Evolutionary conservation across 495 filamentous ascomycete species (phyloP).

Genomic region (Talaromyces ruber): DNA sequence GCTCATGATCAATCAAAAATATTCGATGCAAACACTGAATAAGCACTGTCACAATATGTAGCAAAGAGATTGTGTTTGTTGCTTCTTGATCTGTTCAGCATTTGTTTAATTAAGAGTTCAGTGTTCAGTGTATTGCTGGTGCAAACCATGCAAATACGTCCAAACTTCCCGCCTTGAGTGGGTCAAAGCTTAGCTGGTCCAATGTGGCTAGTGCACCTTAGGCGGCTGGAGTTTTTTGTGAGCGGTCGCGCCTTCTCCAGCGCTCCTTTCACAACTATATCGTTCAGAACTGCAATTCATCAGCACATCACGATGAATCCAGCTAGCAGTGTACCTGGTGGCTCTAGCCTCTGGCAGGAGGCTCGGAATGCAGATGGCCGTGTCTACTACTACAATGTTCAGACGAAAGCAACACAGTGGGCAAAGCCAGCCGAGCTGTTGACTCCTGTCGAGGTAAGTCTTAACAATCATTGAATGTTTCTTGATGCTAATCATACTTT

Average conservation of each 20-base stretch:
- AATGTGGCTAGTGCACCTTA: neutral
- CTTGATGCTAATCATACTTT: conserved; percentile 6
- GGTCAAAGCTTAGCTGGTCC: neutral
- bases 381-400: conserved; percentile 86
- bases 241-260: neutral
- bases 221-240: neutral
- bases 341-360: conserved; percentile 66
- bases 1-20: conserved; percentile 10
- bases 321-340: conserved; percentile 43
- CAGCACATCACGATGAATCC: conserved; percentile 50
- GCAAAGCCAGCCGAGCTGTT: conserved; percentile 85
- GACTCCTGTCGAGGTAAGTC: conserved; percentile 72
- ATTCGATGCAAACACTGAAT: neutral
- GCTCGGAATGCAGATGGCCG: conserved; percentile 75
- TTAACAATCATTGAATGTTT: neutral
- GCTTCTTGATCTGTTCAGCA: neutral
- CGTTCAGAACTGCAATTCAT: neutral
- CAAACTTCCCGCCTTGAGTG: neutral
- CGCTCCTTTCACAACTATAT: neutral
- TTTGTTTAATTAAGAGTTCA: neutral
- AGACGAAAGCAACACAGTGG: conserved; percentile 89
- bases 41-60: neutral
- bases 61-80: neutral
- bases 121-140: neutral
- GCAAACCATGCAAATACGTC: conserved; percentile 1